Evolutionary conservation across 1,139 yeast genomes (phyloP).

Genomic region (Candida sp.): DNA sequence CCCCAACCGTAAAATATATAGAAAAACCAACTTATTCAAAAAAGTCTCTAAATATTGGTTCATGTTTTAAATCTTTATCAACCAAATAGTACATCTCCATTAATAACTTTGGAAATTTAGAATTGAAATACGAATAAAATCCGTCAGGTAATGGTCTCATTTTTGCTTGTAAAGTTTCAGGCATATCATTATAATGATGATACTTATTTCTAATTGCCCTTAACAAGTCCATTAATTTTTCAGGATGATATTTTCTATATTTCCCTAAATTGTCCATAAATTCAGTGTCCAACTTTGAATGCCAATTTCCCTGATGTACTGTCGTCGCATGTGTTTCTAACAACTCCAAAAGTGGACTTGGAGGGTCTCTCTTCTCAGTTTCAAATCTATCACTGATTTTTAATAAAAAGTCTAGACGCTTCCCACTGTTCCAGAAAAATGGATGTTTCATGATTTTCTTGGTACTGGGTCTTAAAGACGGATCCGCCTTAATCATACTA

Average conservation of each 20-base stretch:
- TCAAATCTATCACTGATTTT: conserved; percentile 92
- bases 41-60: conserved; percentile 57
- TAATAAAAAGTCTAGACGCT: conserved; percentile 75
- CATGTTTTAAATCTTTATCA: conserved; percentile 52
- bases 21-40: conserved; percentile 17
- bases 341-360: conserved; percentile 57
- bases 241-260: conserved; percentile 82
- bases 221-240: conserved; percentile 75
- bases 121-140: conserved; percentile 71
- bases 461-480: conserved; percentile 74
- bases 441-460: conserved; percentile 74
- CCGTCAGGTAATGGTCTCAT: conserved; percentile 87
- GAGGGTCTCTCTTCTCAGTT: conserved; percentile 83
- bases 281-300: conserved; percentile 58
- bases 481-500: conserved; percentile 69
- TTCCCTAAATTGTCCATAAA: conserved; percentile 85
- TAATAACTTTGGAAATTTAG: conserved; percentile 72
- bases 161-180: conserved; percentile 50
- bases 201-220: conserved; percentile 90
- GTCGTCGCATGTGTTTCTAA: conserved; percentile 55
- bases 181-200: conserved; percentile 91
- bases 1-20: neutral
- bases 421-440: conserved; percentile 76
- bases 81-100: conserved; percentile 74
- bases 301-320: conserved; percentile 76